Conservation (phyloP, 805 yeast genomes). For the Teunomyces gatunensis region DNA sequence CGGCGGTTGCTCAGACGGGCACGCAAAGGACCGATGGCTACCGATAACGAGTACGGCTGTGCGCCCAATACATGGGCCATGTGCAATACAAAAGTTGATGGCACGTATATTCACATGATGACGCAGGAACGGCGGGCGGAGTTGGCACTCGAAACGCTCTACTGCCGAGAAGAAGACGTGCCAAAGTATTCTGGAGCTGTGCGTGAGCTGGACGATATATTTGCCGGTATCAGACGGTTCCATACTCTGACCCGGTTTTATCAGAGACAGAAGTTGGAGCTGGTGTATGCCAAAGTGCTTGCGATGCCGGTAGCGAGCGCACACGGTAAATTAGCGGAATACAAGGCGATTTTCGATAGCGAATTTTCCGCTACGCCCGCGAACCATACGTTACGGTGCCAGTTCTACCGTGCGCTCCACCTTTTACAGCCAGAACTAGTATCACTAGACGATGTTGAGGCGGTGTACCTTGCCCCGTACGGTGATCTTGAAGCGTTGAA, state of each 20-base stretch:
- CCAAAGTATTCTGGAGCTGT: conserved; percentile 13
- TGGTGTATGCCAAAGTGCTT: too few species aligned
- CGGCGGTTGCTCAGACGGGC: conserved; percentile 49
- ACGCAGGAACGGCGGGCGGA: conserved; percentile 66
- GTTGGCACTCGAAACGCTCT: conserved; percentile 69
- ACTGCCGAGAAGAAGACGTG: conserved; percentile 48
- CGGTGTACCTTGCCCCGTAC: conserved; percentile 28
- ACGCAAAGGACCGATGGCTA: conserved; percentile 50
- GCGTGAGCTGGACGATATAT: conserved; percentile 21
- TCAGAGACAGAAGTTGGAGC: too few species aligned
- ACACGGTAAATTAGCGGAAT: background rate
- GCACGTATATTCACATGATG: conserved; percentile 67
- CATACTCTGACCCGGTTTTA: conserved; percentile 35
- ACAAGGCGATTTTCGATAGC: conserved; percentile 14
- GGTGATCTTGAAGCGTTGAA: conserved; percentile 9
- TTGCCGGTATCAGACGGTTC: conserved; percentile 22
- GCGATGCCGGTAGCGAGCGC: too few species aligned
- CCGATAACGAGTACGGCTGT: conserved; percentile 55
- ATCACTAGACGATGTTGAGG: conserved; percentile 22
- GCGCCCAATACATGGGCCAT: conserved; percentile 78
- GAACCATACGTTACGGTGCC: conserved; percentile 19
- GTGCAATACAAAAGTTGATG: conserved; percentile 64
- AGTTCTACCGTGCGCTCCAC: conserved; percentile 28
- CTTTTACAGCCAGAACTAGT: conserved; percentile 22
- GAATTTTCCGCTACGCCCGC: conserved; percentile 8